A percentile compares a stretch with the other conserved stretches of the same genome.
These are phyloP conservation scores for Daldinia vernicosa DNA, from an alignment of 495 filamentous ascomycete genomes.

Conservation along the genomic window DNA sequence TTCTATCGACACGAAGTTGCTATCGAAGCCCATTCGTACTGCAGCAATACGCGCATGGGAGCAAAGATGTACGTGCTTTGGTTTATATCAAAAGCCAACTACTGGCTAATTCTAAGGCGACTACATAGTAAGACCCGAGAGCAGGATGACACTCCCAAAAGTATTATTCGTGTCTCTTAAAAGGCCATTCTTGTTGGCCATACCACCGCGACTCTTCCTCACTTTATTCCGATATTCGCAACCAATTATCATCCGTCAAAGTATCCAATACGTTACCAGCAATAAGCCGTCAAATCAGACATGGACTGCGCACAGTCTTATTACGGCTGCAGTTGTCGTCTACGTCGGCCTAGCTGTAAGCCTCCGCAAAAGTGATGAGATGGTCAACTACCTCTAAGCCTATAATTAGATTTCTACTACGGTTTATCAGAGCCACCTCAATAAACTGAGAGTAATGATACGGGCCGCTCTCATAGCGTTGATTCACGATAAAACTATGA, in stretches of 20 bases:
- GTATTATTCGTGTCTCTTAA: slow-evolving; percentile 58
- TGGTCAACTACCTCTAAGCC: neutral
- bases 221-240: slow-evolving; percentile 70
- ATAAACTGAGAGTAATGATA: slow-evolving; percentile 67
- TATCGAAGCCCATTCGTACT: slow-evolving; percentile 52
- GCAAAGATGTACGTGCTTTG: slow-evolving; percentile 33
- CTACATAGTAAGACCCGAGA: slow-evolving; percentile 41
- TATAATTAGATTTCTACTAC: slow-evolving; percentile 56
- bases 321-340: slow-evolving; percentile 64
- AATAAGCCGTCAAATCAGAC: slow-evolving; percentile 29
- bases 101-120: neutral
- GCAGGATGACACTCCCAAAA: slow-evolving; percentile 55
- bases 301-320: slow-evolving; percentile 62
- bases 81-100: neutral
- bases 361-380: neutral
- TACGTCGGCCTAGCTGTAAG: slow-evolving; percentile 69
- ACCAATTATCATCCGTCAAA: slow-evolving; percentile 66
- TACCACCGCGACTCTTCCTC: slow-evolving; percentile 64
- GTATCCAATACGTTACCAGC: slow-evolving; percentile 59
- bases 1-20: slow-evolving; percentile 56
- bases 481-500: slow-evolving; percentile 64
- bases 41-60: slow-evolving; percentile 53
- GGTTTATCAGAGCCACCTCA: slow-evolving; percentile 64
- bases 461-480: slow-evolving; percentile 66
- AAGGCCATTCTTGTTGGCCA: slow-evolving; percentile 56